Evolutionary conservation across 2,329 filamentous ascomycete species (phyloP).

Genomic region (Fusarium sp.): DNA sequence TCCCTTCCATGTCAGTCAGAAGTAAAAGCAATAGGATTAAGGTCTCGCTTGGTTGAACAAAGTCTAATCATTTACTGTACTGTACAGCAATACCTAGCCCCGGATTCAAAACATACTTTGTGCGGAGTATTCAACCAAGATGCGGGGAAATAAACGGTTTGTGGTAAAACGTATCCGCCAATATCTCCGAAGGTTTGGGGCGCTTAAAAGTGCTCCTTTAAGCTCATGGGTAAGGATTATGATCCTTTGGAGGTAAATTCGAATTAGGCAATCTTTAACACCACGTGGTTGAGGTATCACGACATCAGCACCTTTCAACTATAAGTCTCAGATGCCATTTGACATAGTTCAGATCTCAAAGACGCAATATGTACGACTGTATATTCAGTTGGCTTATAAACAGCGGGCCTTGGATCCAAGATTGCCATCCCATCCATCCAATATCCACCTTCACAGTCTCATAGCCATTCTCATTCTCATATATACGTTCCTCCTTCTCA

Average conservation of each 20-base stretch:
- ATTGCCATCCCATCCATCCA: neutral
- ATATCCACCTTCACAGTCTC: neutral
- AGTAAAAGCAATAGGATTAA: neutral
- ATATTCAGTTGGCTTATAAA: conserved; percentile 18
- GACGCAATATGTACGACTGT: conserved; percentile 23
- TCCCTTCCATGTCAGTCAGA: neutral
- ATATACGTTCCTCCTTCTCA: conserved; percentile 3
- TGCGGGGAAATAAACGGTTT: neutral
- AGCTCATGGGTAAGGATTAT: neutral
- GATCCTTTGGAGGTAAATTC: conserved; percentile 2
- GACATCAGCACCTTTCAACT: neutral
- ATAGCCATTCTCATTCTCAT: conserved; percentile 5
- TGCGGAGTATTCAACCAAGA: neutral
- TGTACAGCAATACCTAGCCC: too few relatives aligned
- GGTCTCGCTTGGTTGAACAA: neutral
- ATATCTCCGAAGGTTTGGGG: neutral
- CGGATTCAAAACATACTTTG: neutral
- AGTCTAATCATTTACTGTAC: neutral
- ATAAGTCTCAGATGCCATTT: neutral
- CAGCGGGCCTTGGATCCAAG: conserved; percentile 12
- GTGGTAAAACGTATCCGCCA: neutral
- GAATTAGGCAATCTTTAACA: neutral
- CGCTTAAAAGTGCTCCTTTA: conserved; percentile 19
- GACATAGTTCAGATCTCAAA: neutral
- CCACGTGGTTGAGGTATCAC: neutral